Evolutionary conservation across 441 rosid species (phyloP), one percentile per base, ranked within the genome.

Genomic region (Oxalis stricta): DNA sequence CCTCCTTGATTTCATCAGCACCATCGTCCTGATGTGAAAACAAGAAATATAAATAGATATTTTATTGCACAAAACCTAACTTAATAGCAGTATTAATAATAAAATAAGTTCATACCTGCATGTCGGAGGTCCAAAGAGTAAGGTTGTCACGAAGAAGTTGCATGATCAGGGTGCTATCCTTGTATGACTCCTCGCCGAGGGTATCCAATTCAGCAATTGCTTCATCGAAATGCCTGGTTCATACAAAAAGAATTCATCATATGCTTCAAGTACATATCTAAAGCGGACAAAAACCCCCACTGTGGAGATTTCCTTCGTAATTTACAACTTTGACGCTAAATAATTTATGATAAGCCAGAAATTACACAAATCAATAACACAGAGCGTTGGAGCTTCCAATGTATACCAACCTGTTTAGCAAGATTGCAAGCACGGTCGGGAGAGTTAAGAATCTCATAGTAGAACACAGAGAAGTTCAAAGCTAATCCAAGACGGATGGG

Each of bases 181-280:
- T 77, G 64, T 77, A 79, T 4, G 87, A 79, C 45, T 79, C 87
- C 65, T 79, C 83, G 18, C 87, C 87, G 1, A 79, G 68, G n/a
- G 87, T 75, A 60, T 79, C 87, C 53, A 79, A 61, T 53, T 77
- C 83, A 10, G 80, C 83, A 44, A 79, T 79, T n/a, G 87, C 87
- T 19, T 79, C 87, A 47, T 79, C 87, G n/a, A 29, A 79, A 75
- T 18, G 82, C 87, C 80, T 78, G 49, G 10, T 40, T 38, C 44
- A 17, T 23, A 2, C 29, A 37, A n/a, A n/a, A n/a, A n/a, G n/a
- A n/a, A n/a, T n/a, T n/a, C n/a, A n/a, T n/a, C n/a, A n/a, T n/a
- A n/a, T n/a, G n/a, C n/a, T n/a, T n/a, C n/a, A n/a, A n/a, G n/a
- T n/a, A n/a, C n/a, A n/a, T n/a, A n/a, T n/a, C n/a, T n/a, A n/a